phyloP scores from a whole-genome alignment of 768 basidiomycete genomes.

The Auriscalpium orientale region DNA sequence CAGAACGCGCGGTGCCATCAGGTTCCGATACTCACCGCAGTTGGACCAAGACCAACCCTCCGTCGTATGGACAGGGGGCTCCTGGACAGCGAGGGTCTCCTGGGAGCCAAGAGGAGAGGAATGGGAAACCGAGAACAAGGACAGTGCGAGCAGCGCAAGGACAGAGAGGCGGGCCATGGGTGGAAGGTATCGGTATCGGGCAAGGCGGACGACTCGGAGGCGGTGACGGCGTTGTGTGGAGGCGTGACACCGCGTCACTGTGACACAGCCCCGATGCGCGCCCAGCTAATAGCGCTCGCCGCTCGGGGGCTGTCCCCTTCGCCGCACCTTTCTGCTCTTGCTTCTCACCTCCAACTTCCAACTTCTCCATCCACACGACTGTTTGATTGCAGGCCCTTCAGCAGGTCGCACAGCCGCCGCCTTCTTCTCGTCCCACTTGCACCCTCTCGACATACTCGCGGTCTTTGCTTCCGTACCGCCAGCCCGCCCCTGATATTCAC shows the following conservation, averaged over 20 bases:
- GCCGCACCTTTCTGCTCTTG: too few relatives aligned
- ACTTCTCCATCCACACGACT: too few relatives aligned
- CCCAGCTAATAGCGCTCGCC: too few relatives aligned
- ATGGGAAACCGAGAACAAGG: conserved; percentile 18
- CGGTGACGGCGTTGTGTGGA: neutral
- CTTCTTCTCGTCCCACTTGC: too few relatives aligned
- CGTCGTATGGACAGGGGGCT: conserved; percentile 25
- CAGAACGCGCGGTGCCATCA: neutral
- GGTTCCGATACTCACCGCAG: conserved; percentile 57
- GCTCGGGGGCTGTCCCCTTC: too few relatives aligned
- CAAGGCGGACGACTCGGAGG: conserved; percentile 1
- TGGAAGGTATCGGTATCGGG: neutral
- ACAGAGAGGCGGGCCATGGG: conserved; percentile 22
- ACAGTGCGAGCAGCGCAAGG: conserved; percentile 23
- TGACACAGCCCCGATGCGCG: neutral
- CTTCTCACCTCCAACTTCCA: too few relatives aligned
- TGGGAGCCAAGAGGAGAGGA: conserved; percentile 24
- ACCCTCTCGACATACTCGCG: too few relatives aligned
- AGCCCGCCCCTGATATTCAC: too few relatives aligned
- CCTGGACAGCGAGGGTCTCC: conserved; percentile 20
- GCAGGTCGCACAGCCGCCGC: too few relatives aligned
- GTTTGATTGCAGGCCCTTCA: too few relatives aligned
- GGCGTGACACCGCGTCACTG: neutral
- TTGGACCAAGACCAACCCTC: conserved; percentile 58
- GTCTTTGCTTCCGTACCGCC: too few relatives aligned